Evolutionary conservation across 768 basidiomycete genomes (phyloP).

Genomic region (Leucosporidium creatinivorum): DNA sequence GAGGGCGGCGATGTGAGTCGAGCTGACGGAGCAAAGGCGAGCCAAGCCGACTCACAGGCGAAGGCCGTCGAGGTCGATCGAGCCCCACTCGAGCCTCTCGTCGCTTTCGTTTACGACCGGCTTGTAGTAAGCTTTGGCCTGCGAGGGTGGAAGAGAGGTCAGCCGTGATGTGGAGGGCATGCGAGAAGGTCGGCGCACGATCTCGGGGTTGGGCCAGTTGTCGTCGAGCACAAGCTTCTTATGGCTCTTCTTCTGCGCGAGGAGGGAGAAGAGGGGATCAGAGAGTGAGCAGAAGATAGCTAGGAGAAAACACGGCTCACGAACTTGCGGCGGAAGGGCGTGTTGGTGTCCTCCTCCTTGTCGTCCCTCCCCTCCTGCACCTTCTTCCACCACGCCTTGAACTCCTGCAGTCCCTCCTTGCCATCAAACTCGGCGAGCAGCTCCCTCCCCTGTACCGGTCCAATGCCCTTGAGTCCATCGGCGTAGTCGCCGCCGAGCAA

Average conservation of each 20-base stretch:
- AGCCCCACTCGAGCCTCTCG: slow-evolving; percentile 92
- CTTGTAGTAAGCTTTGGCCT: slow-evolving; percentile 90
- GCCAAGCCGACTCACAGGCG: slow-evolving; percentile 53
- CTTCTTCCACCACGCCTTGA: slow-evolving; percentile 88
- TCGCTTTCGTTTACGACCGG: slow-evolving; percentile 84
- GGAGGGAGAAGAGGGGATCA: background rate
- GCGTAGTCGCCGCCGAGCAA: slow-evolving; percentile 95
- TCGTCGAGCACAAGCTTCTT: slow-evolving; percentile 67
- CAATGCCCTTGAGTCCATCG: slow-evolving; percentile 82
- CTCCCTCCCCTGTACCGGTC: slow-evolving; percentile 95
- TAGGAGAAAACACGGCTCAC: slow-evolving; percentile 13
- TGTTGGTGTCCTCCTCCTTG: slow-evolving; percentile 56
- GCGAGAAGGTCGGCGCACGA: slow-evolving; percentile 52
- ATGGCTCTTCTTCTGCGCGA: slow-evolving; percentile 73
- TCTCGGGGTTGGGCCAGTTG: slow-evolving; percentile 89
- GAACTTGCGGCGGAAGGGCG: slow-evolving; percentile 59
- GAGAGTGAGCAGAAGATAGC: background rate
- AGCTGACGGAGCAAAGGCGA: no score
- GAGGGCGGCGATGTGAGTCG: background rate
- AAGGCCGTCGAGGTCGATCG: slow-evolving; percentile 90
- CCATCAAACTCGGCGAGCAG: slow-evolving; percentile 88
- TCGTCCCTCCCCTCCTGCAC: slow-evolving; percentile 85
- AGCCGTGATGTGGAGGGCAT: background rate
- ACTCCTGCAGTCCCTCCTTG: slow-evolving; percentile 63
- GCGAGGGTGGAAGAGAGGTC: slow-evolving; percentile 7